Evolutionary conservation across 345 rosid genomes (phyloP), one percentile per base, ranked within the genome.

Genomic region (Syzygium grande): DNA sequence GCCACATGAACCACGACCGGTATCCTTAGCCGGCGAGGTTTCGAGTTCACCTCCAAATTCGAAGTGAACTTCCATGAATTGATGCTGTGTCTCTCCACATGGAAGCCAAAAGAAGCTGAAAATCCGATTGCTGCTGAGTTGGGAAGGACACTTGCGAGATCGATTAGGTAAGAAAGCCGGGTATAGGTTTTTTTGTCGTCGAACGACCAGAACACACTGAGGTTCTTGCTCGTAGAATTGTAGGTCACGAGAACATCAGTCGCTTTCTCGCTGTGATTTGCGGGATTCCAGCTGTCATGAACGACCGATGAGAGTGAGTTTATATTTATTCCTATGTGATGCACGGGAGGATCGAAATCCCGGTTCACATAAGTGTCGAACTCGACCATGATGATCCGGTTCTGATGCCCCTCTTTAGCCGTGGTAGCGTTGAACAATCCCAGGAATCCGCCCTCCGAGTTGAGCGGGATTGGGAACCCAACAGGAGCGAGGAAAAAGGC

Each of bases 231-330:
- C 41, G 1, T 4, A 30, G 78, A 65, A 65, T 65, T 65, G 78
- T 65, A 65, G 78, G 78, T 16, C 43, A 65, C 43, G 41, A 16
- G 4, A 30, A 65, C 78, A 65, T 34, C 38, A 30, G 19, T 38
- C 43, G 78, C 78, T 16, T 65, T 65, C 22, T 43, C 78, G 43
- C 43, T 65, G 3, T 30, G 43, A 22, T 0, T 30, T 65, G 1
- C 43, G 3, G 78, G 79, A 68, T 17, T 12, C 79, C 79, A 17
- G 43, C 0, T 1, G 43, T 22, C 43, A 68, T 8, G 0, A 63
- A 29, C 5, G 77, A 29, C 0, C 5, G 77, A 29, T 10, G 41
- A 16, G 0, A 68, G 79, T 0, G 0, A 3, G 1, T 68, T 68
- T 21, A 2, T 38, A 68, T 68, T 68, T 11, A 68, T 30, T 68